Base-by-base conservation (phyloP, 805 yeast genomes). In the Zygoascus bituminiphila region DNA sequence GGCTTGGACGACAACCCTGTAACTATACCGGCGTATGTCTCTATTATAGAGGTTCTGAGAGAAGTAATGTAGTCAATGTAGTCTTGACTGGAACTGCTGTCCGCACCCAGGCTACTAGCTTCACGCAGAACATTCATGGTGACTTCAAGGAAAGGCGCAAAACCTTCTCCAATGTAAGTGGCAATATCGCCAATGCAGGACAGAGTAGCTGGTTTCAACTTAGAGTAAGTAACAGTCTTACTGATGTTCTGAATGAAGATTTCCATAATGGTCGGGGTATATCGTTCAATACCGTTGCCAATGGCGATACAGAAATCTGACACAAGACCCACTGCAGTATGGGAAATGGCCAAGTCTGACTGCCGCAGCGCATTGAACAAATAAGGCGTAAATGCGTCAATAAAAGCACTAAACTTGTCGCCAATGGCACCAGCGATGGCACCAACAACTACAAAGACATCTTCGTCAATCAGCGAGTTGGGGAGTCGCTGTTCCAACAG, bases 151-250 rank as follows among this genome's bases (percentile, higher is more conserved):
- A 87, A 93, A 49, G 82, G 87, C 55, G 75, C 75, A 67, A 91
- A 93, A 48, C 75, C 78, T 2, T 74, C 63, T 3, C 96, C 97
- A 52, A 89, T 79, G 12, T 93, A 81, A 0, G 95, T 78, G 3
- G 98, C 97, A 60, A 93, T 78, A 66, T 93, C 98, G 54, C 98
- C 98, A 65, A 93, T 87, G 60, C 95, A 88, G 10, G 97, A 86
- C 56, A 93, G 70, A 24, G 91, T 87, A 20, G 87, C 75, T 15
- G 97, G 96, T 64, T 86, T 82, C 56, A 91, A 74, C 54, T 88
- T 96, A 51, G 86, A 78, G 62, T 82, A 82, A 17, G 87, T 81
- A 49, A 76, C 77, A 38, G 76, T 73, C 58, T 77, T 77, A 50
- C 83, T 79, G 53, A 93, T 73, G 60, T 80, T 79, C 44, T 76